Base-by-base conservation (phyloP, 805 yeast genomes). In the Cyberlindnera mississippiensis region DNA sequence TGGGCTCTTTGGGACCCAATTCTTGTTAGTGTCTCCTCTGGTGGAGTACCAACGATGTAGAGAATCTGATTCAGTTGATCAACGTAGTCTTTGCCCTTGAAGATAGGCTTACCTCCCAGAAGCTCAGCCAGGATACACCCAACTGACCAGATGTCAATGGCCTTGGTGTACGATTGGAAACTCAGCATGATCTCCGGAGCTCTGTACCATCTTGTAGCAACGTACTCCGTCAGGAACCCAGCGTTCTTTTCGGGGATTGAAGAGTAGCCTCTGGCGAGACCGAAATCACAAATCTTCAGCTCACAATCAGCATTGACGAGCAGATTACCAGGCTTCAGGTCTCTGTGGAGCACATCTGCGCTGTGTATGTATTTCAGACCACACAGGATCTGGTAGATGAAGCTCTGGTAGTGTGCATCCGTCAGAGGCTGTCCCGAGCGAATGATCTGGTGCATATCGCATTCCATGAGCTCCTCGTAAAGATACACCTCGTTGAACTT, bases 111-210 rank as follows among this genome's bases (percentile, higher is more conserved):
- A 0, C 97, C 90, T 3, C 96, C 96, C 15, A 93, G 67, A 48
- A 93, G 73, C 61, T 93, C 99, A 1, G 98, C 99, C 41, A 93
- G 68, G 44, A 93, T 90, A 67, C 99, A 93, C 3, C 99, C 99
- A 16, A 93, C 95, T 0, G 97, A 88, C 99, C 99, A 93, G 43
- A 93, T 76, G 63, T 93, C 99, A 45, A 93, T 91, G 18, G 99
- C 96, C 66, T 88, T 90, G 6, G 98, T 86, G 63, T 91, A 91
- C 45, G 90, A 87, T 62, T 93, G 95, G 68, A 86, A 88, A 50
- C 95, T 83, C 41, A 93, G 72, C 89, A 93, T 91, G 64, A 93
- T 89, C 60, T 93, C 99, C 0, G 99, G 99, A 3, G 99, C 99
- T 52, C 99, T 73, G 64, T 93, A 93, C 99, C 99, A 93, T 61